Percentiles rank a stretch among this genome's conserved stretches.
phyloP scores from a whole-genome alignment of 2,329 filamentous ascomycete species.

The Mycogone perniciosa region DNA sequence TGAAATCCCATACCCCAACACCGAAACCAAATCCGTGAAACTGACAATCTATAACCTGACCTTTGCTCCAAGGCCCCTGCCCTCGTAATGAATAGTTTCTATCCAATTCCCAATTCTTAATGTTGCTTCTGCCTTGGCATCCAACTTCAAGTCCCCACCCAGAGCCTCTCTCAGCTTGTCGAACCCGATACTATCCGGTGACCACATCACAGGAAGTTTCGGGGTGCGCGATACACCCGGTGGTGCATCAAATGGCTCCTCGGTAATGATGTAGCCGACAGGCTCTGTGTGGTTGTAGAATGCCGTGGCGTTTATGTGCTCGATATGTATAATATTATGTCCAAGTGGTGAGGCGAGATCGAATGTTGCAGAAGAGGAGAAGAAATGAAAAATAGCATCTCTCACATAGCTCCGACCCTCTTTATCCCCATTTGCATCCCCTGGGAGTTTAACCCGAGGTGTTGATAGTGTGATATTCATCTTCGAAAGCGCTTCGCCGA shows the following conservation, averaged over 20 bases:
- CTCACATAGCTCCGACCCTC: slow-evolving; percentile 64
- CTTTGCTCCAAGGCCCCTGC: slow-evolving; percentile 63
- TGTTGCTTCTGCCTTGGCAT: slow-evolving; percentile 69
- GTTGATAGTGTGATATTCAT: slow-evolving; percentile 67
- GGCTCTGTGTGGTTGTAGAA: slow-evolving; percentile 75
- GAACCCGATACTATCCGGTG: slow-evolving; percentile 69
- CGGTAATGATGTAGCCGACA: slow-evolving; percentile 71
- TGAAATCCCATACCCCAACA: not conserved
- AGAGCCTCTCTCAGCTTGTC: slow-evolving; percentile 73
- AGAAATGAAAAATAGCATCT: slow-evolving; percentile 78
- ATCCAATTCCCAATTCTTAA: slow-evolving; percentile 70
- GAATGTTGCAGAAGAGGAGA: slow-evolving; percentile 82
- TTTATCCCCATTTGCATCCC: slow-evolving; percentile 32
- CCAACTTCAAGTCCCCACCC: slow-evolving; percentile 71
- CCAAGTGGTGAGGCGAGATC: slow-evolving; percentile 71
- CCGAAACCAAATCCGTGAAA: not conserved
- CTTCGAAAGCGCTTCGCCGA: slow-evolving; percentile 66
- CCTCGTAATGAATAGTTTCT: slow-evolving; percentile 64
- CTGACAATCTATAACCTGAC: slow-evolving; percentile 24
- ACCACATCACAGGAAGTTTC: slow-evolving; percentile 75
- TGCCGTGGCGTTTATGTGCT: slow-evolving; percentile 75
- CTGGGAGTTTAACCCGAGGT: slow-evolving; percentile 58
- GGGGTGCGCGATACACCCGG: slow-evolving; percentile 70
- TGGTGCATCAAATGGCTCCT: slow-evolving; percentile 66
- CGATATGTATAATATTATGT: slow-evolving; percentile 68